Evolutionary conservation across 768 basidiomycete species (phyloP).

Genomic region (Gyrodon lividus): DNA sequence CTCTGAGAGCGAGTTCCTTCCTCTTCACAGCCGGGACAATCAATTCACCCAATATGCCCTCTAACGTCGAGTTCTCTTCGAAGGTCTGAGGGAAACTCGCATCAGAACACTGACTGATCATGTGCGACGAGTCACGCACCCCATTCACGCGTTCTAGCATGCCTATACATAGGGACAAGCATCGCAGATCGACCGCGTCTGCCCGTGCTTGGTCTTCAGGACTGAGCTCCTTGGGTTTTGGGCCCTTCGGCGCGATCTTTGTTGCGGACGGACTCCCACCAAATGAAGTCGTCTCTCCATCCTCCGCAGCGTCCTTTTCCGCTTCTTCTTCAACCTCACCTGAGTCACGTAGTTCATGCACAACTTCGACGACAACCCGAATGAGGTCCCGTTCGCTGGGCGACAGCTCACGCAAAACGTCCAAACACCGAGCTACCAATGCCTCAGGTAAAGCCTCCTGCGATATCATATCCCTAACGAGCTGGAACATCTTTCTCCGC

Average conservation of each 20-base stretch:
- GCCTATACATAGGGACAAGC: conserved; percentile 73
- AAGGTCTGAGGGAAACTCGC: conserved; percentile 38
- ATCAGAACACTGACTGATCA: background rate
- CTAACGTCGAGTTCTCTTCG: conserved; percentile 68
- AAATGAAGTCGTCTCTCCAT: conserved; percentile 34
- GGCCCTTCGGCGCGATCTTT: conserved; percentile 12
- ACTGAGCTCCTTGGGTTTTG: conserved; percentile 41
- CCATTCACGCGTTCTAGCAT: conserved; percentile 86
- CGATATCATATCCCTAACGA: conserved; percentile 83
- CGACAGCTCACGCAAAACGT: conserved; percentile 74
- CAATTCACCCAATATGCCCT: conserved; percentile 71
- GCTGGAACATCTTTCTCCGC: conserved; percentile 79
- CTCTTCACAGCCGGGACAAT: conserved; percentile 89
- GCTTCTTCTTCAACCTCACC: conserved; percentile 41
- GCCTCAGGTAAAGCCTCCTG: conserved; percentile 66
- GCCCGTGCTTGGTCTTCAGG: conserved; percentile 57
- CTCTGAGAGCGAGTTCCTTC: conserved; percentile 69
- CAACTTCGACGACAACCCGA: conserved; percentile 82
- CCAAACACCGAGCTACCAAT: conserved; percentile 74
- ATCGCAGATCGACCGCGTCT: conserved; percentile 70
- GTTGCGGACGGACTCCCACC: conserved; percentile 29
- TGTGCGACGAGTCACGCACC: conserved; percentile 42
- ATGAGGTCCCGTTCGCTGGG: conserved; percentile 81
- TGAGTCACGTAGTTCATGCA: conserved; percentile 68
- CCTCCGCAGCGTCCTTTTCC: conserved; percentile 30